These are phyloP conservation scores for Phytophthora macrochlamydospora DNA, from an alignment of 352 stramenopile species.

Conservation along the genomic window DNA sequence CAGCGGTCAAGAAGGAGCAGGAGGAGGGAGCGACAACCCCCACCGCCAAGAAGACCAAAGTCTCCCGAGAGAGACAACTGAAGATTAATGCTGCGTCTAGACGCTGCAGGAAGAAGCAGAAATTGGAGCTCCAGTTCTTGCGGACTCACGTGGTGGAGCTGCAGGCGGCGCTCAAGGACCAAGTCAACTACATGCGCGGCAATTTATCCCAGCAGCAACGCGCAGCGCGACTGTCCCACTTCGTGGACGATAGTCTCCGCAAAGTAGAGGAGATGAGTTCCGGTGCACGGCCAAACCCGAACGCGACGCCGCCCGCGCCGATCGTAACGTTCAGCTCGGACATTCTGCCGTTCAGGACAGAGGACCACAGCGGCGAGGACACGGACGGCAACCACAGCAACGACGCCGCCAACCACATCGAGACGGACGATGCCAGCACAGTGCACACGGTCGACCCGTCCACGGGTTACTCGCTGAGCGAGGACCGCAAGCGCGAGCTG, in stretches of 20 bases:
- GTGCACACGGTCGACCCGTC: slow-evolving; percentile 56
- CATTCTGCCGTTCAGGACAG: slow-evolving; percentile 30
- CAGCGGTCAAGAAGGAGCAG: slow-evolving; percentile 35
- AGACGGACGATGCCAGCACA: slow-evolving; percentile 58
- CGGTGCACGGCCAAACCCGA: slow-evolving; percentile 39
- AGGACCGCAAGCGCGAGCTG: slow-evolving; percentile 64
- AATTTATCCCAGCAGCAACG: slow-evolving; percentile 49
- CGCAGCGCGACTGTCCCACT: slow-evolving; percentile 51
- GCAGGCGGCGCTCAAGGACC: slow-evolving; percentile 69
- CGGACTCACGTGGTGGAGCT: slow-evolving; percentile 83
- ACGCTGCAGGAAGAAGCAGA: slow-evolving; percentile 87
- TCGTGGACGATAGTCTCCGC: slow-evolving; percentile 70
- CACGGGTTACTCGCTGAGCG: slow-evolving; percentile 66
- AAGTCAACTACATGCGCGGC: slow-evolving; percentile 53
- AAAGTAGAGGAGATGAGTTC: slow-evolving; percentile 87
- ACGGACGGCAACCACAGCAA: slow-evolving; percentile 46
- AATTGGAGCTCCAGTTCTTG: slow-evolving; percentile 87
- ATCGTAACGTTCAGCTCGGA: slow-evolving; percentile 38
- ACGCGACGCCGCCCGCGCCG: slow-evolving; percentile 25
- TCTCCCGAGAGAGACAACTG: slow-evolving; percentile 83
- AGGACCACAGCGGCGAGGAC: slow-evolving; percentile 55
- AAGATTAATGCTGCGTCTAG: slow-evolving; percentile 88
- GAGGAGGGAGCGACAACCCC: slow-evolving; percentile 23
- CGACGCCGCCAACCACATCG: slow-evolving; percentile 54
- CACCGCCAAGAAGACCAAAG: slow-evolving; percentile 75